These are phyloP conservation scores for Hyphochytrium catenoides DNA, from an alignment of 352 stramenopile species.

Conservation along the genomic window DNA sequence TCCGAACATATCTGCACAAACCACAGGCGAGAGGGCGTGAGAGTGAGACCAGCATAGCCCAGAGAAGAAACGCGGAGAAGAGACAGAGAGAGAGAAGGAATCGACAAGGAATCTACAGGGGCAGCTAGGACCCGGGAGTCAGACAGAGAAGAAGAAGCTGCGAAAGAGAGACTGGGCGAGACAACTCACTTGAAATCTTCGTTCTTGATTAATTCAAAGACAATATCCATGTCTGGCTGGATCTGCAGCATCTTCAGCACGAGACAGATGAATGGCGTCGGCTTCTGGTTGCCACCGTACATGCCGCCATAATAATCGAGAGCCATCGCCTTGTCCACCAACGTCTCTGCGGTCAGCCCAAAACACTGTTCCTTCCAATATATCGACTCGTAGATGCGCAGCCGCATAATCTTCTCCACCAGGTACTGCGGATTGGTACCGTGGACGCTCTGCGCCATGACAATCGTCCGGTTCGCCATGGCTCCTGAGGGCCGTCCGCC, in stretches of 20 bases:
- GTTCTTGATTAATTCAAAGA: constrained; percentile 84
- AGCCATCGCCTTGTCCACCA: constrained; percentile 87
- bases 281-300: constrained; percentile 81
- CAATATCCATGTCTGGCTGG: constrained; percentile 81
- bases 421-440: constrained; percentile 92
- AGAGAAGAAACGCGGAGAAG: no score
- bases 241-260: constrained; percentile 95
- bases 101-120: no score
- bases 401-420: constrained; percentile 94
- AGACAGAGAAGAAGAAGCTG: no score
- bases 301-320: constrained; percentile 73
- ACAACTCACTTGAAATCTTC: constrained; percentile 80
- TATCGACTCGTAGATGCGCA: constrained; percentile 78
- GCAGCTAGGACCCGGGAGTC: no score
- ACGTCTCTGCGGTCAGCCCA: constrained; percentile 77
- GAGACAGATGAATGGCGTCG: constrained; percentile 91
- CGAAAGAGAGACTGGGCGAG: no score
- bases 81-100: no score
- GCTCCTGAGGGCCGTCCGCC: no score
- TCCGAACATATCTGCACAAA: constrained; percentile 59
- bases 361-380: constrained; percentile 99
- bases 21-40: no score
- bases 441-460: constrained; percentile 66
- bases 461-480: constrained; percentile 82
- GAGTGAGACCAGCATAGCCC: no score